Conservation (phyloP, 2,329 filamentous ascomycete genomes). For the Tolypocladium album region DNA sequence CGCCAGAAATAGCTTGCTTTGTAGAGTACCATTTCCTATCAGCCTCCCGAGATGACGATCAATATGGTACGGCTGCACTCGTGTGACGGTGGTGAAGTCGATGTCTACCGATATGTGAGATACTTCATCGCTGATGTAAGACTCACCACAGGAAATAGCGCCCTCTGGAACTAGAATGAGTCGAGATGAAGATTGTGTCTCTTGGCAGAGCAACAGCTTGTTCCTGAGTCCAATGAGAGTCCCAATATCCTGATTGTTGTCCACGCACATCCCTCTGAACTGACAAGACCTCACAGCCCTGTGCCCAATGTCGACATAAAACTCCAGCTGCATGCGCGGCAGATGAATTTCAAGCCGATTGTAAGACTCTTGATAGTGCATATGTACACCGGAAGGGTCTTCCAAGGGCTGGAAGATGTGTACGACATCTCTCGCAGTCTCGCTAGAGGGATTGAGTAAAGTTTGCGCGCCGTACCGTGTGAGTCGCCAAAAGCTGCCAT, state of each 20-base stretch:
- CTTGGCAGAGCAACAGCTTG: constrained; percentile 32
- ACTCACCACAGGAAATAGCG: neutral
- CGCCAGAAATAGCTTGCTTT: constrained; percentile 37
- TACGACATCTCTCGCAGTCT: neutral
- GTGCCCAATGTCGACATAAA: constrained; percentile 21
- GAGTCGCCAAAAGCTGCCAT: constrained; percentile 11
- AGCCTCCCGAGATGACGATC: constrained; percentile 37
- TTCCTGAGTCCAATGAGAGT: constrained; percentile 37
- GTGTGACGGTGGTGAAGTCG: constrained; percentile 1
- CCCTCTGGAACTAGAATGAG: constrained; percentile 27
- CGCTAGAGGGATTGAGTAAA: neutral
- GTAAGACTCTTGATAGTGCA: neutral
- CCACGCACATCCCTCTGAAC: constrained; percentile 37
- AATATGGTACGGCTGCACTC: constrained; percentile 31
- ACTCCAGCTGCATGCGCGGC: constrained; percentile 36
- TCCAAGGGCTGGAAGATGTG: neutral
- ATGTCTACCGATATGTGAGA: constrained; percentile 25
- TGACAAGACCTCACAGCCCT: constrained; percentile 31
- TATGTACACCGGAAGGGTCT: neutral
- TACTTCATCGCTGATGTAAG: neutral
- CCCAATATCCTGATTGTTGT: constrained; percentile 31
- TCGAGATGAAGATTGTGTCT: constrained; percentile 12
- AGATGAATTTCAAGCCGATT: constrained; percentile 28
- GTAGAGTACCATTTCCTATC: constrained; percentile 34
- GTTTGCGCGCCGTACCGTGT: neutral